Evolutionary conservation across 2,329 filamentous ascomycete species (phyloP), one percentile per base, ranked within the genome.

Genomic region (Aspergillus vadensis): DNA sequence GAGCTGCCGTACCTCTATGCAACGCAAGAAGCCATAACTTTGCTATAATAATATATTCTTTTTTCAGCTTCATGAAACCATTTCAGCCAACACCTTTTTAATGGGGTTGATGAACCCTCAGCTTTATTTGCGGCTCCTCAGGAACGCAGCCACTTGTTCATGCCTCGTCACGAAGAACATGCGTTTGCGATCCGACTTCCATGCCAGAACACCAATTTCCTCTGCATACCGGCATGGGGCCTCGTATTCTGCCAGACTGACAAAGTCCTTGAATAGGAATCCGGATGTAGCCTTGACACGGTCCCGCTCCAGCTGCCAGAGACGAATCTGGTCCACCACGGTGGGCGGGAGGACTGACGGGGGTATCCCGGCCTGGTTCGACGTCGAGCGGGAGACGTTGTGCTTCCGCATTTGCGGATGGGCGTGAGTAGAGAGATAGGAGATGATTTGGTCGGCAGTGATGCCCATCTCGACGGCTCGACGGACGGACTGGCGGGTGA

Each of bases 241-340:
- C 59, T 81, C 78, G 56, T 81, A 95, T 60, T 86, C 85, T 4
- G 86, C 83, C 10, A 91, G 85, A 48, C 83, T 87, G 47, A 87
- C 86, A 72, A 98, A 97, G 64, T 98, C 94, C 71, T 90, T 89
- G 81, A 99, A 96, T 27, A 98, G 76, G 74, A 92, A 98, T 0
- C 95, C 95, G 0, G 84, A 81, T 5, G 88, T 92, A 1, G 91
- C 87, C 74, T 90, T 91, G 86, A 99, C 96, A 54, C 95, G 86
- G 80, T 99, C 95, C 65, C 94, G 92, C 77, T 99, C 95, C 55
- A 98, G 88, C 80, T 99, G 94, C 95, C 95, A 99, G 19, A 99
- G 86, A 2, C 93, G 86, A 70, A 99, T 97, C 81, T 99, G 95
- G 77, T 99, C 95, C 64, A 97, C 91, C 15, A 99, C 95, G 0